phyloP scores from a whole-genome alignment of 2,329 filamentous ascomycete species.

The Penicillium sp. region DNA sequence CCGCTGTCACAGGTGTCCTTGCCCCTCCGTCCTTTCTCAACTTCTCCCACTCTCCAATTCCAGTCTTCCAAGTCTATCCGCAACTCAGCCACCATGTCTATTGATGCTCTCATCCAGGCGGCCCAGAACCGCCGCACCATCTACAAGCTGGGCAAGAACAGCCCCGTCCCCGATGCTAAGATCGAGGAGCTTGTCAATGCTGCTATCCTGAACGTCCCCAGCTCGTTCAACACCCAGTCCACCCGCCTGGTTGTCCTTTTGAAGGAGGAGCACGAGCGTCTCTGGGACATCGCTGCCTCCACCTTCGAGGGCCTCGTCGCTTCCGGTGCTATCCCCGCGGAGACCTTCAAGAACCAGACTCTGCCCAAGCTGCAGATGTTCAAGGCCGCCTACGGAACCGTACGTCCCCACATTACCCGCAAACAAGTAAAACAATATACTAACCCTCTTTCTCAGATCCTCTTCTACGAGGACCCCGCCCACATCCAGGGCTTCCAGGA shows the following conservation, averaged over 20 bases:
- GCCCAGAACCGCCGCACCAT: constrained; percentile 37
- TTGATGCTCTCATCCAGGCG: constrained; percentile 30
- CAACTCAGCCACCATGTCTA: constrained; percentile 10
- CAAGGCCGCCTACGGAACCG: constrained; percentile 72
- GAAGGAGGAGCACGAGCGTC: constrained; percentile 78
- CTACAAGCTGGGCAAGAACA: constrained; percentile 36
- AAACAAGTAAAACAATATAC: not conserved
- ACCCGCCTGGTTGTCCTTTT: constrained; percentile 77
- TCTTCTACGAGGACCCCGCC: constrained; percentile 82
- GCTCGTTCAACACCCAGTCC: constrained; percentile 85
- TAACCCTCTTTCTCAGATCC: constrained; percentile 44
- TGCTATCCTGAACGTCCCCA: constrained; percentile 69
- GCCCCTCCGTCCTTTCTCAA: constrained; percentile 24
- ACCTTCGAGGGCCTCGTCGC: constrained; percentile 69
- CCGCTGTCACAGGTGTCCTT: constrained; percentile 28
- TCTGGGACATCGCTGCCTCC: constrained; percentile 74
- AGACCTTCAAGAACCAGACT: constrained; percentile 55
- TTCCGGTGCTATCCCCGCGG: constrained; percentile 45
- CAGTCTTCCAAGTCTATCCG: not conserved
- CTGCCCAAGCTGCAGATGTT: constrained; percentile 58
- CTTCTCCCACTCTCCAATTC: not conserved
- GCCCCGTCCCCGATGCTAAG: constrained; percentile 36
- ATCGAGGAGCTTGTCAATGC: constrained; percentile 39
- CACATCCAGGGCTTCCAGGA: constrained; percentile 66
- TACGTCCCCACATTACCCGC: constrained; percentile 34